Evolutionary conservation across 768 basidiomycete species (phyloP), one percentile per base, ranked within the genome.

Genomic region (Crepidotus variabilis): DNA sequence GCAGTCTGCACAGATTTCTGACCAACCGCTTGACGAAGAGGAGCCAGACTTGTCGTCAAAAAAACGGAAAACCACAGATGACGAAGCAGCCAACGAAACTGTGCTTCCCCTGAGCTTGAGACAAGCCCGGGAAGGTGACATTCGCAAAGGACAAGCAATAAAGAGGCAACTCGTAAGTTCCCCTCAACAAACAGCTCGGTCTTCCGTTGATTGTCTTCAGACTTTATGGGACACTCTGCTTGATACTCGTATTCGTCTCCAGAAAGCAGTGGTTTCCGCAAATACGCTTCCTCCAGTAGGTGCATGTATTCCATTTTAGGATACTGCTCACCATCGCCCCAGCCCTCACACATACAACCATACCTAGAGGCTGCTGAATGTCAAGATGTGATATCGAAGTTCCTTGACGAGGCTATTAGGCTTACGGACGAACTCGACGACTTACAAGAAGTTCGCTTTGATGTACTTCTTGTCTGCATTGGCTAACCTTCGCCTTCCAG

Each of bases 221-320:
- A 76, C 78, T 2, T 71, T 94, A 34, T 97, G 93, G 90, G 93
- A 98, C 68, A 77, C 80, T 4, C 76, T 98, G 35, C 78, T 98
- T 24, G 92, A 97, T 67, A 84, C 90, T n/a, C 84, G 96, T 34
- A 98, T 98, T 68, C 86, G 86, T 22, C 71, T 97, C 46, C 96
- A 98, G 72, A 98, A 94, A 73, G 81, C 87, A 21, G 76, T 85
- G 47, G 64, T 75, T 1, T 75, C 86, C 10, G 78, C 85, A 6
- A 90, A 92, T 64, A 73, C 74, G 50, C 76, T 97, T 6, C 87
- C 90, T 33, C 65, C 61, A 33, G 92, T 87, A 65, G 61, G 85
- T 72, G 33, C 35, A 43, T 16, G 18, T 10, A 18, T 23, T n/a
- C 33, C 33, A 23, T 8, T 24, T 28, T 23, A 54, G 35, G n/a